Evolutionary conservation across 768 basidiomycete species (phyloP).

Genomic region (Leccinellum rugosiceps): DNA sequence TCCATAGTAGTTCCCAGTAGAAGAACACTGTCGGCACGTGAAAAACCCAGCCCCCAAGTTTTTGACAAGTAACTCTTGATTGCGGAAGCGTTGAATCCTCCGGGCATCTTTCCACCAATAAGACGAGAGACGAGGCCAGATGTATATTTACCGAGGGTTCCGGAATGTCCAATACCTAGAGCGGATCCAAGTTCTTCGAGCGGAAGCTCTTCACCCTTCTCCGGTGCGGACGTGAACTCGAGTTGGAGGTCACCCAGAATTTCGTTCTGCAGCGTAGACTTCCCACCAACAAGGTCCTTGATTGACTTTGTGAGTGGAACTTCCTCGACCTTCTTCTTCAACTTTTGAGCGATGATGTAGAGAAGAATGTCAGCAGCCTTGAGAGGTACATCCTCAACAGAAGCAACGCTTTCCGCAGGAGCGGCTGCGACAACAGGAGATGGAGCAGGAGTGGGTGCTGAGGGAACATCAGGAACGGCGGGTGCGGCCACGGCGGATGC

Average conservation of each 20-base stretch:
- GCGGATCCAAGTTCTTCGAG: slow-evolving; percentile 93
- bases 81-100: slow-evolving; percentile 92
- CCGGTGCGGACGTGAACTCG: slow-evolving; percentile 92
- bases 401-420: slow-evolving; percentile 60
- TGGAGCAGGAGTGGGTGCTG: slow-evolving; percentile 40
- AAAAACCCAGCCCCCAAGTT: slow-evolving; percentile 92
- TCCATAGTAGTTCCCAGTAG: slow-evolving; percentile 90
- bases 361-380: slow-evolving; percentile 87
- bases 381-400: slow-evolving; percentile 87
- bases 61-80: slow-evolving; percentile 89
- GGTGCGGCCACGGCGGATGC: slow-evolving; percentile 35
- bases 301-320: slow-evolving; percentile 90
- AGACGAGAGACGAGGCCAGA: slow-evolving; percentile 87
- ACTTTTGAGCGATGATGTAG: slow-evolving; percentile 92
- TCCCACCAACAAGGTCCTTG: slow-evolving; percentile 98
- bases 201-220: slow-evolving; percentile 97
- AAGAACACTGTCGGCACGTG: slow-evolving; percentile 86
- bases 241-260: slow-evolving; percentile 95
- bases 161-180: slow-evolving; percentile 74
- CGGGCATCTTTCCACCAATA: slow-evolving; percentile 96
- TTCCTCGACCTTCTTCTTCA: slow-evolving; percentile 93
- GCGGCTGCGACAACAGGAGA: slow-evolving; percentile 43
- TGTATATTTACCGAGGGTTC: slow-evolving; percentile 91
- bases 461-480: slow-evolving; percentile 36
- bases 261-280: slow-evolving; percentile 98